These are phyloP conservation scores for Fusarium bulbicola DNA, from an alignment of 2,329 filamentous ascomycete genomes.

Conservation along the genomic window DNA sequence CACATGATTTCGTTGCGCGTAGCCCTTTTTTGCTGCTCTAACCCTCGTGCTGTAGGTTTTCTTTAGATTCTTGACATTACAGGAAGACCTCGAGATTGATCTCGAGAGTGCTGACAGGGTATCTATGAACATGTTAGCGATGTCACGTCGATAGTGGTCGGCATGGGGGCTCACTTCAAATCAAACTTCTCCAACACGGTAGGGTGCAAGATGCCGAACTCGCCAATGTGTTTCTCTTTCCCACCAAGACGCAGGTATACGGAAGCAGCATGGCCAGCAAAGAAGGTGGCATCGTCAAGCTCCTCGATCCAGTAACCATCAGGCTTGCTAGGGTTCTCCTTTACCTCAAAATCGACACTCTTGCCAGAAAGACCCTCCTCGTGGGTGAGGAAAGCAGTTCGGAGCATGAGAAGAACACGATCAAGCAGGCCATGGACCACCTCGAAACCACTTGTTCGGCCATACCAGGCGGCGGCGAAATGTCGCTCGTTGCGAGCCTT, in stretches of 20 bases:
- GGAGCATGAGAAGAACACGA: conserved; percentile 91
- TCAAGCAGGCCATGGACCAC: conserved; percentile 94
- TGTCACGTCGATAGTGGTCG: neutral
- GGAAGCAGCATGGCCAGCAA: conserved; percentile 86
- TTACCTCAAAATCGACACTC: conserved; percentile 62
- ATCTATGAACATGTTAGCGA: conserved; percentile 58
- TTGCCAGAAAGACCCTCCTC: conserved; percentile 72
- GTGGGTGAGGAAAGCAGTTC: conserved; percentile 78
- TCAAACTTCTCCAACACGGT: conserved; percentile 94
- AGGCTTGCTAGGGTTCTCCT: conserved; percentile 63
- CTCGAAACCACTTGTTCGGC: conserved; percentile 94
- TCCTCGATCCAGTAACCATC: conserved; percentile 95
- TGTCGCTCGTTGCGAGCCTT: conserved; percentile 92
- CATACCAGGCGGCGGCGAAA: conserved; percentile 96
- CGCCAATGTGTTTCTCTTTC: conserved; percentile 80
- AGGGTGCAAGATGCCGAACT: conserved; percentile 94
- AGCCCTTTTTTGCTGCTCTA: conserved; percentile 6
- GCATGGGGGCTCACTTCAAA: conserved; percentile 68
- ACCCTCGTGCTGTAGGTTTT: conserved; percentile 21
- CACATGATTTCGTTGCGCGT: conserved; percentile 26
- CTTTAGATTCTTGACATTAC: conserved; percentile 53
- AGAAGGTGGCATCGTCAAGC: conserved; percentile 90
- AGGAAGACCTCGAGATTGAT: conserved; percentile 95
- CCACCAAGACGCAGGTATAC: conserved; percentile 80
- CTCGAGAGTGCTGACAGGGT: conserved; percentile 93